These are phyloP conservation scores for Myxozyma monticola DNA, from an alignment of 805 yeast species.

Conservation along the genomic window DNA sequence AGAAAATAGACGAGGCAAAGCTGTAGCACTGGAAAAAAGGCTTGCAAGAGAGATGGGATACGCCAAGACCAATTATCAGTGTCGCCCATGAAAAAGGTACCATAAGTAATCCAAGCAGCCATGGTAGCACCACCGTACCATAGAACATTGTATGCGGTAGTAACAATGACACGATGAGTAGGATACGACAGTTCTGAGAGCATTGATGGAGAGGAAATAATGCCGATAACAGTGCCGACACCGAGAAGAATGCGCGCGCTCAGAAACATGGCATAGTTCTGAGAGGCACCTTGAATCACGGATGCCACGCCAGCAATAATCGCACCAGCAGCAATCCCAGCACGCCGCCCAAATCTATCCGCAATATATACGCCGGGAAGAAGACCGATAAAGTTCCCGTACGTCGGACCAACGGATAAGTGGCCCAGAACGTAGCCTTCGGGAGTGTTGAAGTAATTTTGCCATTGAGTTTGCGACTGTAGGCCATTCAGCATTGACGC, in stretches of 20 bases:
- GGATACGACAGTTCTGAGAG: slow-evolving; percentile 52
- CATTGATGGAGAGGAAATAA: slow-evolving; percentile 4
- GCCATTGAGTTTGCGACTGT: slow-evolving; percentile 18
- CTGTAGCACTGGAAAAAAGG: no score
- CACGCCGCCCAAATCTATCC: slow-evolving; percentile 8
- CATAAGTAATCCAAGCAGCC: slow-evolving; percentile 55
- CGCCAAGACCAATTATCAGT: no score
- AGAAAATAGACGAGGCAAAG: slow-evolving; percentile 36
- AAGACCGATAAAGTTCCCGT: slow-evolving; percentile 3
- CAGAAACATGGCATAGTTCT: slow-evolving; percentile 42
- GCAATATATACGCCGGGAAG: slow-evolving; percentile 11
- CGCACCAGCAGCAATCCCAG: slow-evolving; percentile 14
- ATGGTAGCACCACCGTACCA: slow-evolving; percentile 57
- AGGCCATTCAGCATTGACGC: slow-evolving; percentile 22
- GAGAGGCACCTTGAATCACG: slow-evolving; percentile 44
- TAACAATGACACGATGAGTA: slow-evolving; percentile 44
- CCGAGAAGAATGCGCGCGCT: slow-evolving; percentile 44
- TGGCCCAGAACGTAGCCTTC: slow-evolving; percentile 4
- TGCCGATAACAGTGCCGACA: slow-evolving; percentile 39
- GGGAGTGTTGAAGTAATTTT: slow-evolving; percentile 10
- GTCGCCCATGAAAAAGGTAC: slow-evolving; percentile 34
- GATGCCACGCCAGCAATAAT: slow-evolving; percentile 38
- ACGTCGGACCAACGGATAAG: slow-evolving; percentile 7
- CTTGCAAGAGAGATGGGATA: no score
- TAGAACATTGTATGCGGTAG: slow-evolving; percentile 50